Evolutionary conservation across 768 basidiomycete species (phyloP).

Genomic region (Auriscalpium microsporum): DNA sequence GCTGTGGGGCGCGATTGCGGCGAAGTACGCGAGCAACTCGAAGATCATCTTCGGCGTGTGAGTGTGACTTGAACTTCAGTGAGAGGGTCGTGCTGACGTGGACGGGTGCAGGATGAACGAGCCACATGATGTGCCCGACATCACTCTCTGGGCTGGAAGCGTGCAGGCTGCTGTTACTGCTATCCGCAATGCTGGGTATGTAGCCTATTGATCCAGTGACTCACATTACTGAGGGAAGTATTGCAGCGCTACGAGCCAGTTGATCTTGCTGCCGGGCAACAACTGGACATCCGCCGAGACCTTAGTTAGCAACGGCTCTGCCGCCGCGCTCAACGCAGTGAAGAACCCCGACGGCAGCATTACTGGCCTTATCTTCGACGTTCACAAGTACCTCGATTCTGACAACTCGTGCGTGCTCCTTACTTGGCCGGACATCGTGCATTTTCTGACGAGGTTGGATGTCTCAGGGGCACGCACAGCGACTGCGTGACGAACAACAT

Average conservation of each 20-base stretch:
- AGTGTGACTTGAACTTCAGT: conserved; percentile 7
- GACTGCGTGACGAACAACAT: conserved; percentile 52
- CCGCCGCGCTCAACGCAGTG: conserved; percentile 36
- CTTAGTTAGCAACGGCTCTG: conserved; percentile 44
- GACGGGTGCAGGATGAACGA: conserved; percentile 46
- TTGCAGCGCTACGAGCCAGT: conserved; percentile 40
- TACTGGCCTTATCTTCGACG: conserved; percentile 46
- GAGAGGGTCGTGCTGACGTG: not conserved
- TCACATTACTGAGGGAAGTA: not conserved
- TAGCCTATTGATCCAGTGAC: not conserved
- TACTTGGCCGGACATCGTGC: not conserved
- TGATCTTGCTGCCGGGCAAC: conserved; percentile 52
- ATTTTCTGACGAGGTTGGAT: not conserved
- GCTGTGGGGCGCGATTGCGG: conserved; percentile 45
- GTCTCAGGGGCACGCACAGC: conserved; percentile 28
- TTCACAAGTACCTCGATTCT: conserved; percentile 54
- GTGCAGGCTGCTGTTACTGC: conserved; percentile 57
- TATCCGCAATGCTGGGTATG: conserved; percentile 45
- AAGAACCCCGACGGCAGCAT: conserved; percentile 37
- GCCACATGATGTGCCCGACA: conserved; percentile 48
- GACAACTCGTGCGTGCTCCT: conserved; percentile 31
- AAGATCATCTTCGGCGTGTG: conserved; percentile 44
- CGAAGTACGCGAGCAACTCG: conserved; percentile 33
- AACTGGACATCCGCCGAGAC: conserved; percentile 46
- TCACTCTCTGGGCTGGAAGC: conserved; percentile 38